Evolutionary conservation across 169 alveolate genomes (phyloP), one percentile per base, ranked within the genome.

Genomic region (Plasmodium billcollinsi): DNA sequence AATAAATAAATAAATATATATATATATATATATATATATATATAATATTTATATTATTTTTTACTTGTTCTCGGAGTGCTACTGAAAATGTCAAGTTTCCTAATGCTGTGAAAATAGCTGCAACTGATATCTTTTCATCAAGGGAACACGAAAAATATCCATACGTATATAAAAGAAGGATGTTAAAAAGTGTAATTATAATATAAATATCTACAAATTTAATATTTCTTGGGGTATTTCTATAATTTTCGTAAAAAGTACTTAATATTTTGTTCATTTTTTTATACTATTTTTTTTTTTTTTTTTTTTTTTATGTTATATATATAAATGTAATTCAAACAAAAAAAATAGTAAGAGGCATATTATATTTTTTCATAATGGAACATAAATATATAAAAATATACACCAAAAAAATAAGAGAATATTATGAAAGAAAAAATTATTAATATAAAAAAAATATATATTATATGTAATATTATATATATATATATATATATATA

Each of bases 1-100:
- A 33, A 33, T 33, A 33, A 33, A 33, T 33, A 33, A n/a, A 20
- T 5, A n/a, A 45, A 26, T n/a, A 29, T 2, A 39, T 45, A 33
- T 5, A 33, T 33, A 33, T 33, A 33, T 33, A 33, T 33, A 33
- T 4, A 33, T 5, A 33, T 74, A 43, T 45, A 59, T 62, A 26
- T 15, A 18, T 3, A 61, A 11, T 50, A 8, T 20, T 59, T 33
- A 47, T 59, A 12, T n/a, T 43, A 9, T 45, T 3, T 65, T 56
- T 74, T 85, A 85, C 92, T 71, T 85, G 92, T 61, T 43, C 92
- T 33, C 92, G 26, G n/a, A 85, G 33, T 52, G 92, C 88, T 14
- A 70, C 69, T 65, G 62, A 45, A 26, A 85, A 72, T 3, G 92
- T 85, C 21, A 85, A 3, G 39, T 85, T 85, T 72, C 92, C 92